Evolutionary conservation across 306 rosid genomes (phyloP), one percentile per base, ranked within the genome.

Genomic region (Lathyrus aphaca): DNA sequence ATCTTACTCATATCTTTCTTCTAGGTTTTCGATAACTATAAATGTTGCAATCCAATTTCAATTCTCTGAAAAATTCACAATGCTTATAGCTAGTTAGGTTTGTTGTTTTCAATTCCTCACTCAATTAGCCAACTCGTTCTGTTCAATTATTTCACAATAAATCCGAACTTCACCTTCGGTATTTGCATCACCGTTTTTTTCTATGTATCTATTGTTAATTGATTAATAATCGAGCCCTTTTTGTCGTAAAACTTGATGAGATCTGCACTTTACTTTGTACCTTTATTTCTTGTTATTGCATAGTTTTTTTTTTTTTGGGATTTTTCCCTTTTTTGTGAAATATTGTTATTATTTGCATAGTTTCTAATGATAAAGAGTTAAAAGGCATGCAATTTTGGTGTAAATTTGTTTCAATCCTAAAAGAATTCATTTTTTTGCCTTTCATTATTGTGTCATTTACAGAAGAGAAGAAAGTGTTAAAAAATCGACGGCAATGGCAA

Each of bases 401-500:
- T 30, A 32, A 6, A 6, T 6, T 32, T 6, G 38, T 32, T 32
- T 32, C 38, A 6, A 32, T 32, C 6, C 8, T 32, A 32, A 7
- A 7, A 35, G 39, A 6, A 32, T 5, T 5, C 6, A 0, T 32
- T 7, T 35, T 8, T 35, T 35, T 25, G 35, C 13, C 23, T n/a
- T 62, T 61, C 8, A 37, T 59, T 10, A 11, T 46, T 14, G 2
- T 74, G 12, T 50, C 11, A 9, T 61, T 75, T 54, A 1, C 73
- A 76, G 80, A 79, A 74, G 80, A 81, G 29, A 59, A 75, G 64
- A 8, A 59, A n/a, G 4, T 53, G 5, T 25, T 3, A 18, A 3
- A 16, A 23, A 16, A 5, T 29, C 54, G 40, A 59, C 64, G 40
- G 42, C 72, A 75, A 93, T 93, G 98, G 92, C 94, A 43, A 64